Evolutionary conservation across 2,329 filamentous ascomycete genomes (phyloP).

Genomic region (Venturia pyrina): DNA sequence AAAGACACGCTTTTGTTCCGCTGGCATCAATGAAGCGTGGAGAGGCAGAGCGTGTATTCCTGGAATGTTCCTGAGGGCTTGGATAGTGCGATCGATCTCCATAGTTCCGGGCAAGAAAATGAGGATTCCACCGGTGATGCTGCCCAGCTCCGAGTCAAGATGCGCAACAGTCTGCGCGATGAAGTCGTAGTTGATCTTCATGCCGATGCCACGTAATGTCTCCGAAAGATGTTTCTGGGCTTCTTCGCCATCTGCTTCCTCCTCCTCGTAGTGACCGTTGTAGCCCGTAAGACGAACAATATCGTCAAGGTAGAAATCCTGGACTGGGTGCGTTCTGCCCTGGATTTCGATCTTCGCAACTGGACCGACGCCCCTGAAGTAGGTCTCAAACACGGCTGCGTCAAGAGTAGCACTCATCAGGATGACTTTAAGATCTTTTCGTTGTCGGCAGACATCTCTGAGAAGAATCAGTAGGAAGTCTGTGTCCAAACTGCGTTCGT

Average conservation of each 20-base stretch:
- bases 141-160: constrained; percentile 68
- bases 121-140: constrained; percentile 76
- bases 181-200: constrained; percentile 84
- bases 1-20: constrained; percentile 84
- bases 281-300: constrained; percentile 64
- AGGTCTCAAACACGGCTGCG: constrained; percentile 71
- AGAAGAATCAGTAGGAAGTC: constrained; percentile 87
- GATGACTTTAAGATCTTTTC: constrained; percentile 70
- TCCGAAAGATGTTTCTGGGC: constrained; percentile 26
- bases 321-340: constrained; percentile 80
- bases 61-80: constrained; percentile 51
- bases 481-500: constrained; percentile 88
- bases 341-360: constrained; percentile 81
- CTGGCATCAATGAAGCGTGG: constrained; percentile 82
- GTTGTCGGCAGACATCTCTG: constrained; percentile 64
- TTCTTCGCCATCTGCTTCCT: constrained; percentile 40
- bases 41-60: constrained; percentile 73
- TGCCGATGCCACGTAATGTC: constrained; percentile 42
- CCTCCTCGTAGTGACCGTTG: constrained; percentile 36
- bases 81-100: constrained; percentile 69
- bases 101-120: constrained; percentile 88
- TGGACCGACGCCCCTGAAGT: constrained; percentile 61
- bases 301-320: constrained; percentile 84
- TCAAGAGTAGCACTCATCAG: constrained; percentile 96
- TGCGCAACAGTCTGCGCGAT: constrained; percentile 68